These are phyloP conservation scores for Brassica nigra DNA, from an alignment of 345 rosid species.

Conservation along the genomic window DNA sequence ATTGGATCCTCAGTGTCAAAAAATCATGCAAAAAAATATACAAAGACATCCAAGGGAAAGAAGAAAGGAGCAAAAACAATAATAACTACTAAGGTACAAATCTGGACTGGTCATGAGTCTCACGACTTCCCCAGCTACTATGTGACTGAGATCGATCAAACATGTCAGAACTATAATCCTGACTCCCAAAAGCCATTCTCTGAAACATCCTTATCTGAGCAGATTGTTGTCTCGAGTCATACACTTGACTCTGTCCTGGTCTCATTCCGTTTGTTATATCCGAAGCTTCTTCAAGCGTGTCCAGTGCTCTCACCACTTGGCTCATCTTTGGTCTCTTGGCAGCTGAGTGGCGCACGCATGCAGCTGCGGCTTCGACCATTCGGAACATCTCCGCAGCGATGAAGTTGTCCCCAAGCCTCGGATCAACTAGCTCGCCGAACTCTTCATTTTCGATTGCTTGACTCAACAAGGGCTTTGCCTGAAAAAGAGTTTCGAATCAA, in stretches of 20 bases:
- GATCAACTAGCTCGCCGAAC: conserved; percentile 69
- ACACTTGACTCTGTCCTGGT: conserved; percentile 91
- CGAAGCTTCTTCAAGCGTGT: conserved; percentile 64
- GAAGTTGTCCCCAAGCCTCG: conserved; percentile 64
- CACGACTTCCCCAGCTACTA: conserved; percentile 81
- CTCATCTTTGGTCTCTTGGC: conserved; percentile 90
- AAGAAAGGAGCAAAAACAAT: conserved; percentile 4
- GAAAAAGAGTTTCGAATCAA: conserved; percentile 21
- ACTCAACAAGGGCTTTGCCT: conserved; percentile 86
- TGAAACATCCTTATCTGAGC: conserved; percentile 95
- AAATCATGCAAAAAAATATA: conserved; percentile 37
- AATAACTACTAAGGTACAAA: conserved; percentile 44
- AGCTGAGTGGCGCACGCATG: conserved; percentile 92
- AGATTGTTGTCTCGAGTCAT: conserved; percentile 75
- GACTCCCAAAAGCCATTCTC: conserved; percentile 92
- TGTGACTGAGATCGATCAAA: conserved; percentile 60
- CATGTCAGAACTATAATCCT: conserved; percentile 77
- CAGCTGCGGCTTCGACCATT: conserved; percentile 98
- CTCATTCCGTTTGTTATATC: conserved; percentile 85
- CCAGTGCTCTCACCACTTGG: conserved; percentile 95
- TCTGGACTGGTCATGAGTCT: conserved; percentile 45
- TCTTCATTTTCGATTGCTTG: conserved; percentile 78
- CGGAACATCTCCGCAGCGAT: conserved; percentile 74
- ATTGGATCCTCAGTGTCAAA: too few relatives aligned
- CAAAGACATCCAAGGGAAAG: conserved; percentile 17